A percentile compares a stretch with the other conserved stretches of the same genome.
Evolutionary conservation across 1,284 basidiomycete species (phyloP).

Genomic region (Afroboletus lepidellus): DNA sequence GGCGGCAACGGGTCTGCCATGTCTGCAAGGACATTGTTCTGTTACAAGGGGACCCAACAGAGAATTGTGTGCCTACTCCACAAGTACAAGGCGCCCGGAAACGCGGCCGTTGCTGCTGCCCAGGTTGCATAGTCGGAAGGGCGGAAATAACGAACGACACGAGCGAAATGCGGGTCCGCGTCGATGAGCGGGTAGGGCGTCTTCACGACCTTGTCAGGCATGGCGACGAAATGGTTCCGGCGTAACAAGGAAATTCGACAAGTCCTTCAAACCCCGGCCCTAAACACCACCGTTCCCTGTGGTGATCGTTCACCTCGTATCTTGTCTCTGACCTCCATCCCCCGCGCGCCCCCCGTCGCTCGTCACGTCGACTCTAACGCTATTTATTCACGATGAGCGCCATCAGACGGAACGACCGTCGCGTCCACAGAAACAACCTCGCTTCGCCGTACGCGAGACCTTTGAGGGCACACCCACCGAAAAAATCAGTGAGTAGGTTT

Average conservation of each 20-base stretch:
- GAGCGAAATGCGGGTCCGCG: slow-evolving; percentile 85
- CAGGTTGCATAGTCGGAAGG: slow-evolving; percentile 85
- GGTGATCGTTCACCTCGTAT: slow-evolving; percentile 16
- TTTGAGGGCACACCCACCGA: slow-evolving; percentile 23
- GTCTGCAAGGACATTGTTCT: slow-evolving; percentile 35
- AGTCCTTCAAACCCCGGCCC: slow-evolving; percentile 28
- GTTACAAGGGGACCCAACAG: slow-evolving; percentile 5
- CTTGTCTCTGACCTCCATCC: slow-evolving; percentile 15
- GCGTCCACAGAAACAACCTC: slow-evolving; percentile 37
- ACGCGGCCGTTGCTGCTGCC: slow-evolving; percentile 79
- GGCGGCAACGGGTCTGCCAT: slow-evolving; percentile 42
- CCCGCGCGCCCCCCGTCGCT: slow-evolving; percentile 5
- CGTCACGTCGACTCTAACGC: slow-evolving; percentile 7
- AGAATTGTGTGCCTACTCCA: slow-evolving; percentile 54
- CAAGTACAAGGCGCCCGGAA: slow-evolving; percentile 72
- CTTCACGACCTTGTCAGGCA: slow-evolving; percentile 71
- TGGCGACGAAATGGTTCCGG: slow-evolving; percentile 32
- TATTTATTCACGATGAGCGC: slow-evolving; percentile 44
- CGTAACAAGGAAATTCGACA: neutral
- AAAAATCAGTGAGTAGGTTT: slow-evolving; percentile 44
- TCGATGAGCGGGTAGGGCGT: slow-evolving; percentile 87
- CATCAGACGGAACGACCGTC: slow-evolving; percentile 44
- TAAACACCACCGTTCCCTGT: slow-evolving; percentile 26
- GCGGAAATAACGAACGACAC: slow-evolving; percentile 90
- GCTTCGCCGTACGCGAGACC: slow-evolving; percentile 38